These are phyloP conservation scores for Gastrolobium villosum DNA, from an alignment of 306 rosid genomes.

Conservation along the genomic window DNA sequence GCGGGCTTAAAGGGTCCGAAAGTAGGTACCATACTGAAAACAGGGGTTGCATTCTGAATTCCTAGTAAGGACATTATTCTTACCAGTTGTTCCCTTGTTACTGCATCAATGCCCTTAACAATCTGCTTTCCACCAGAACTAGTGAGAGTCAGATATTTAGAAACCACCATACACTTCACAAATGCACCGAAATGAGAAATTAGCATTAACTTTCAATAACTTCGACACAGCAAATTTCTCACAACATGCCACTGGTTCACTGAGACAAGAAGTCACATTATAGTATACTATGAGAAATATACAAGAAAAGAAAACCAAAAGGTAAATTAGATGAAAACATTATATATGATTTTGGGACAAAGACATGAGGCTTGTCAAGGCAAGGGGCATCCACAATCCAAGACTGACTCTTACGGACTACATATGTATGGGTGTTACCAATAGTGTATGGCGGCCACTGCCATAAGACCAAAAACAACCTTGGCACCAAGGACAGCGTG, in stretches of 20 bases:
- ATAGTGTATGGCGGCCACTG: not conserved
- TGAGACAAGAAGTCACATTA: not conserved
- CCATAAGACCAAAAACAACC: not conserved
- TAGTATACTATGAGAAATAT: not conserved
- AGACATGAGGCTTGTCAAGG: not conserved
- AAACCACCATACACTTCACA: slow-evolving; percentile 29
- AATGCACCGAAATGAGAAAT: slow-evolving; percentile 33
- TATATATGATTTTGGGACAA: not conserved
- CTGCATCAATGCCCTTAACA: slow-evolving; percentile 96
- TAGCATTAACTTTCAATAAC: not conserved
- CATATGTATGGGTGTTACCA: not conserved
- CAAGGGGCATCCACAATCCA: not conserved
- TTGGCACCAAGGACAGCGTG: not conserved
- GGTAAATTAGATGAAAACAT: not conserved
- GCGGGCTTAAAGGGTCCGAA: slow-evolving; percentile 82
- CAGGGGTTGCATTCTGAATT: slow-evolving; percentile 76
- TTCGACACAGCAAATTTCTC: not conserved
- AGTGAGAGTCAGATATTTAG: slow-evolving; percentile 31
- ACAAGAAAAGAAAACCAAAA: slow-evolving; percentile 3
- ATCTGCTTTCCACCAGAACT: slow-evolving; percentile 65
- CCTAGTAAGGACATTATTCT: slow-evolving; percentile 76
- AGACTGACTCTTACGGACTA: not conserved
- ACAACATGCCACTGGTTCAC: slow-evolving; percentile 3
- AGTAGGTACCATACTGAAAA: slow-evolving; percentile 90
- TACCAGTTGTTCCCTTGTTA: slow-evolving; percentile 94